Base-by-base conservation (phyloP, 805 yeast species). In the Lachancea nothofagi region DNA sequence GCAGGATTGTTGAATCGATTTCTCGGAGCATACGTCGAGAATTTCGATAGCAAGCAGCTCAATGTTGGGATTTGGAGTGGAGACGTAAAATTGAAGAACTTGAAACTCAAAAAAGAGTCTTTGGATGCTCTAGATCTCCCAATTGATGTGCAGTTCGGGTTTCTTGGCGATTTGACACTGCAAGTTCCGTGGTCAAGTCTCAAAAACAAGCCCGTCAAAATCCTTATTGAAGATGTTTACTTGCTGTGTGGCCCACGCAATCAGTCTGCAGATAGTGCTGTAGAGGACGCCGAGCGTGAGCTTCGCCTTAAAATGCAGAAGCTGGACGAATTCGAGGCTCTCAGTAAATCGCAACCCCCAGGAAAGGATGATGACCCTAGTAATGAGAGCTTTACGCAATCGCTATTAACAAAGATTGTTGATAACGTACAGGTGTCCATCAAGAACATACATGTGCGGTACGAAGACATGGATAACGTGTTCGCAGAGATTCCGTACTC, bases 31-130 rank as follows among this genome's bases (percentile, higher is more conserved):
- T 87, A 88, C 60, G 88, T 90, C 35, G 95, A 94, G 64, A 85
- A 94, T 63, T 93, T 93, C 61, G 98, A 93, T 65, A 88, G 97
- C 13, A 85, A 84, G 50, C 96, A 93, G 56, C 67, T 93, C 54
- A 89, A 93, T 52, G 89, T 93, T 40, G 98, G 97, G 4, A 88
- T 93, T 24, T 89, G 97, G 96, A 78, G 88, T 53, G 99, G 99
- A 26, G 97, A 93, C 67, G 97, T 89, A 22, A 85, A 85, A 57
- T 69, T 93, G 40, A 73, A 72, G 46, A 80, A 89, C 57, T 72
- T 94, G 45, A 74, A 80, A 42, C 68, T 93, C 43, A 87, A 85
- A 63, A 82, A 83, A 45, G 97, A 89, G 57, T 87, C 96, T 2
- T 68, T 93, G 33, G 98, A 94, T 61, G 75, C 83, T 50, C 72